Conservation (phyloP, 2,329 filamentous ascomycete genomes). For the Byssochlamys sp. region DNA sequence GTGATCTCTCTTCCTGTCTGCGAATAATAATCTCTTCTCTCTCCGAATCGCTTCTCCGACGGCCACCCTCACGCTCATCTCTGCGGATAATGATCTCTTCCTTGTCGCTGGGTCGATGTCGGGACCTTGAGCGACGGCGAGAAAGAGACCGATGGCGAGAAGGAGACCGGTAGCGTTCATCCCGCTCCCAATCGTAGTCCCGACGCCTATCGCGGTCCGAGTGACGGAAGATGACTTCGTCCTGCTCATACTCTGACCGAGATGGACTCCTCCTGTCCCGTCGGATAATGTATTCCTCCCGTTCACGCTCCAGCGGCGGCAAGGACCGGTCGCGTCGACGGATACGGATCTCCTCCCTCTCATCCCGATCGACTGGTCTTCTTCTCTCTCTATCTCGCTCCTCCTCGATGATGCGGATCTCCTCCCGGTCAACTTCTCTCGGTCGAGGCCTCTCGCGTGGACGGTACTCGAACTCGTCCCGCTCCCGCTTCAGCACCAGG, state of each 20-base stretch:
- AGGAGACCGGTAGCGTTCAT: neutral
- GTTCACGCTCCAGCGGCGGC: conserved; percentile 3
- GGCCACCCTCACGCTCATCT: conserved; percentile 15
- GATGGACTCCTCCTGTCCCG: neutral
- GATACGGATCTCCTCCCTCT: conserved; percentile 26
- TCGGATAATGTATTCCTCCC: conserved; percentile 2
- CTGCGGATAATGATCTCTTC: conserved; percentile 29
- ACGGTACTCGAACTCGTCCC: conserved; percentile 19
- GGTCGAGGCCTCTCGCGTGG: conserved; percentile 10
- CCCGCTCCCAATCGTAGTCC: neutral
- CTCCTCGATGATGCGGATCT: conserved; percentile 16
- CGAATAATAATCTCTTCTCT: conserved; percentile 34
- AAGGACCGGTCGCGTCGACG: conserved; percentile 18
- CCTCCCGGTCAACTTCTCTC: conserved; percentile 13
- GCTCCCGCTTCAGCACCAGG: conserved; percentile 20
- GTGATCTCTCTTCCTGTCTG: conserved; percentile 21
- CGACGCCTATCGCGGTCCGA: neutral
- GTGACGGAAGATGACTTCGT: conserved; percentile 1
- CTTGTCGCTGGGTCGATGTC: conserved; percentile 4
- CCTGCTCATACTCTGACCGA: neutral
- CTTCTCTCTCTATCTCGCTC: conserved; percentile 14
- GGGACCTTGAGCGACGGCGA: neutral
- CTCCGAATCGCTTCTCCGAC: conserved; percentile 17
- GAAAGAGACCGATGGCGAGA: neutral
- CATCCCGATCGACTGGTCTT: conserved; percentile 8